These are phyloP conservation scores for Colletotrichum phormii DNA, from an alignment of 2,329 filamentous ascomycete species.

Conservation along the genomic window DNA sequence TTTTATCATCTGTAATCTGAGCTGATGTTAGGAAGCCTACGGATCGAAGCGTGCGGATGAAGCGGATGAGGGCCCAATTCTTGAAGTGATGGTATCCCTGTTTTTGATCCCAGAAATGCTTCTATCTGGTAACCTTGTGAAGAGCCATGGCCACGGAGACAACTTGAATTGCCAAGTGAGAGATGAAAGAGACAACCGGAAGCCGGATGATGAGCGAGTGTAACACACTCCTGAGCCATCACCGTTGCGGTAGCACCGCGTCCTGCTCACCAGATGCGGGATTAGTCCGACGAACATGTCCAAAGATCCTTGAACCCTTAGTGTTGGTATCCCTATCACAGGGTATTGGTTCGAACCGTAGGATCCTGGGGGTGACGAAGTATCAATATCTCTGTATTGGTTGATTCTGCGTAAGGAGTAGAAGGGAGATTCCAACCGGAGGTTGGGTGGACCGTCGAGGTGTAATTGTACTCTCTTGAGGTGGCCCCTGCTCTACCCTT, in stretches of 20 bases:
- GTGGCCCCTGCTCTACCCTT: too few species aligned
- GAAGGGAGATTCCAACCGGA: too few species aligned
- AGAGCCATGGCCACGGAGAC: neutral
- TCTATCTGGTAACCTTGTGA: too few species aligned
- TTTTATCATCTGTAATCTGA: neutral
- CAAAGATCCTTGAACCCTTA: neutral
- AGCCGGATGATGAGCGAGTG: neutral
- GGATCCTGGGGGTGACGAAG: too few species aligned
- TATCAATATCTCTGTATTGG: too few species aligned
- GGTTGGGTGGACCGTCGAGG: too few species aligned
- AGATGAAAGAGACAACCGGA: neutral
- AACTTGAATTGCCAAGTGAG: neutral
- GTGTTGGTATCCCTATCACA: too few species aligned
- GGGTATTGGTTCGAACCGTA: too few species aligned
- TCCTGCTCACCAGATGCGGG: neutral
- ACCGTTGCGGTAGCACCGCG: neutral
- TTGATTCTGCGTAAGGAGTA: too few species aligned
- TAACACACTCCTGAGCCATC: neutral
- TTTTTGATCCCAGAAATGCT: neutral
- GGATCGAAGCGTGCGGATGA: neutral
- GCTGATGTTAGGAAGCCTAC: neutral
- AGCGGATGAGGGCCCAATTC: neutral
- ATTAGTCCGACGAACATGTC: conserved; percentile 13
- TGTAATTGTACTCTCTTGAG: too few species aligned
- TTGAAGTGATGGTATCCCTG: neutral